A percentile compares a stretch with the other conserved stretches of the same genome.
phyloP scores from a whole-genome alignment of 352 stramenopile genomes.

The Phytophthora lateralis region DNA sequence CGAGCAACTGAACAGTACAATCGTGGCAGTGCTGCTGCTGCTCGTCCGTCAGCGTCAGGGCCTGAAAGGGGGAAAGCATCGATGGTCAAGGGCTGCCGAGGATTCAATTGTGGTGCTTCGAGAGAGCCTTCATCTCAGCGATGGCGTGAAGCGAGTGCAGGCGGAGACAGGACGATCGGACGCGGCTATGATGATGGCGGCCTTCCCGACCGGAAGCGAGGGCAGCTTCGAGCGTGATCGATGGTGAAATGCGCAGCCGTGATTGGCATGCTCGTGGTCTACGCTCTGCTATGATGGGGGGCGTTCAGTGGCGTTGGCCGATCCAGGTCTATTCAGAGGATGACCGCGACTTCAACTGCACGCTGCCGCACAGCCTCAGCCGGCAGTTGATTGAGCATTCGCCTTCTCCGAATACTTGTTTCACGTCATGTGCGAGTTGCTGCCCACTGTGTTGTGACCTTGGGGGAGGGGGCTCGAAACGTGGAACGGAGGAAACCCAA shows the following conservation, averaged over 20 bases:
- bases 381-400: neutral
- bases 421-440: too few relatives aligned
- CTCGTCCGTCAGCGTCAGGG: conserved; percentile 7
- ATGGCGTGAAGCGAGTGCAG: conserved; percentile 1
- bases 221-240: conserved; percentile 1
- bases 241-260: conserved; percentile 12
- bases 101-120: neutral
- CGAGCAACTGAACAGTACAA: conserved; percentile 22
- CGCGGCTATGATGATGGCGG: conserved; percentile 25
- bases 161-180: conserved; percentile 18
- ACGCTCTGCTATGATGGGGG: conserved; percentile 5
- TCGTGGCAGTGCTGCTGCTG: conserved; percentile 27
- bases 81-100: neutral
- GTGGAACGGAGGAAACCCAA: too few relatives aligned
- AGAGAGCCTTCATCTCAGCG: conserved; percentile 1
- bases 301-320: conserved; percentile 5
- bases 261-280: conserved; percentile 13
- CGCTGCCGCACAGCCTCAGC: conserved; percentile 1
- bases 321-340: conserved; percentile 2
- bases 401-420: too few relatives aligned
- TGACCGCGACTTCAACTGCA: conserved; percentile 6
- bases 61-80: conserved; percentile 1
- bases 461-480: too few relatives aligned
- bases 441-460: too few relatives aligned
- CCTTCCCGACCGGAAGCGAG: conserved; percentile 8